These are phyloP conservation scores for Sphaerulina vaccinii DNA, from an alignment of 2,329 filamentous ascomycete genomes.

Conservation along the genomic window DNA sequence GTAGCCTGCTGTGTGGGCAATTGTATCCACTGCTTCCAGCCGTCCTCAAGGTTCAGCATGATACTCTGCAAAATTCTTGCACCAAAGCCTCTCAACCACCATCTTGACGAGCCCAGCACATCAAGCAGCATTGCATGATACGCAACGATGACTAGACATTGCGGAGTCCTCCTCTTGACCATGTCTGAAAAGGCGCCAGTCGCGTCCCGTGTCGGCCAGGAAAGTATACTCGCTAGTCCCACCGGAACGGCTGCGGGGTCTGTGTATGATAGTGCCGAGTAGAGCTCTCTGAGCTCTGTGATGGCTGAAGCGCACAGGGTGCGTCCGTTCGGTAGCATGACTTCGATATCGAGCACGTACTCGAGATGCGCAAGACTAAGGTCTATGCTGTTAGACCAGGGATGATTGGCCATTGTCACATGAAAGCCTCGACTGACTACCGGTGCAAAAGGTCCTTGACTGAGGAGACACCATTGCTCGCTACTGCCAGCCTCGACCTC, in stretches of 20 bases:
- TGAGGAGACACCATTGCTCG: constrained; percentile 32
- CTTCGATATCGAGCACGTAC: too few species aligned
- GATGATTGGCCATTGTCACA: constrained; percentile 12
- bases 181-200: constrained; percentile 28
- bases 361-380: constrained; percentile 35
- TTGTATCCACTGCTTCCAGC: constrained; percentile 34
- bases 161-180: constrained; percentile 30
- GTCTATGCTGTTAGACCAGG: constrained; percentile 32
- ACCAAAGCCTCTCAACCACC: constrained; percentile 34
- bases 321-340: too few species aligned
- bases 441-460: constrained; percentile 33
- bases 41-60: constrained; percentile 26
- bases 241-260: background rate
- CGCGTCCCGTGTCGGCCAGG: constrained; percentile 34
- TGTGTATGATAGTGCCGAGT: constrained; percentile 26
- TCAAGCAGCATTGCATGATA: constrained; percentile 35
- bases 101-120: constrained; percentile 29
- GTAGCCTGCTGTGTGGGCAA: constrained; percentile 30
- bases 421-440: constrained; percentile 31
- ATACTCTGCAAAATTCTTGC: constrained; percentile 30
- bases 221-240: constrained; percentile 26
- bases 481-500: constrained; percentile 28
- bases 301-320: too few species aligned
- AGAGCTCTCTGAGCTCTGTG: too few species aligned
- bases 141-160: constrained; percentile 33